Conservation (phyloP, 2,329 filamentous ascomycete genomes). For the Diatrype stigma region DNA sequence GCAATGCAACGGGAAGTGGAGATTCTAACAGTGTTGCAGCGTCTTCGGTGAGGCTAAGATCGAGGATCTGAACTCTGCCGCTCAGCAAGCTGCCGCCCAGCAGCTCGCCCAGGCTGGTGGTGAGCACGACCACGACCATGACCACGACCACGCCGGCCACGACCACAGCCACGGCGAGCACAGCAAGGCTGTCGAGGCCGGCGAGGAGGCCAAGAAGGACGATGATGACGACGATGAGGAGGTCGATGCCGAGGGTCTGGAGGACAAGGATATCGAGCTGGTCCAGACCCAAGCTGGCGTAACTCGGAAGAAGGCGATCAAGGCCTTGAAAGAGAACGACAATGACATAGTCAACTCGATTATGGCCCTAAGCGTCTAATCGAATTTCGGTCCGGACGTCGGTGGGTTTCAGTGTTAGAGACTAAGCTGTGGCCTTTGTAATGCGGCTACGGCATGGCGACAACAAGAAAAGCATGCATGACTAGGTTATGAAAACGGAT, state of each 20-base stretch:
- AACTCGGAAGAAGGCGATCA: conserved; percentile 96
- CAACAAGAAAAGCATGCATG: conserved; percentile 13
- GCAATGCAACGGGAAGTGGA: not conserved
- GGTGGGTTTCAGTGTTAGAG: not conserved
- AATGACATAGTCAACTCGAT: conserved; percentile 99
- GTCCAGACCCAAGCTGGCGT: conserved; percentile 98
- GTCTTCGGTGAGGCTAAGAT: conserved; percentile 99
- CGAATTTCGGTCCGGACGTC: not conserved
- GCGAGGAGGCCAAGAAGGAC: conserved; percentile 66
- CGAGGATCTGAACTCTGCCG: conserved; percentile 97
- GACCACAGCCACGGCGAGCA: conserved; percentile 71
- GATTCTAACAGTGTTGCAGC: conserved; percentile 43
- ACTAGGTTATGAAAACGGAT: conserved; percentile 11
- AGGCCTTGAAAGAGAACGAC: conserved; percentile 98
- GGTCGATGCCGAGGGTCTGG: conserved; percentile 88
- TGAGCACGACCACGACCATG: conserved; percentile 54
- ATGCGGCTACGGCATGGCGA: conserved; percentile 17
- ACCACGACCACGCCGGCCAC: conserved; percentile 61
- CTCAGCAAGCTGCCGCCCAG: conserved; percentile 91
- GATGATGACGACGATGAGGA: conserved; percentile 90
- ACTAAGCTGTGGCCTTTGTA: too few species aligned
- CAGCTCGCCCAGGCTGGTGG: conserved; percentile 79
- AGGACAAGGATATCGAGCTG: conserved; percentile 99
- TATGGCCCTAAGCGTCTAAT: conserved; percentile 89
- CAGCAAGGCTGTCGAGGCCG: conserved; percentile 56